These are phyloP conservation scores for Pezicula neosporulosa DNA, from an alignment of 2,329 filamentous ascomycete genomes.

Conservation along the genomic window DNA sequence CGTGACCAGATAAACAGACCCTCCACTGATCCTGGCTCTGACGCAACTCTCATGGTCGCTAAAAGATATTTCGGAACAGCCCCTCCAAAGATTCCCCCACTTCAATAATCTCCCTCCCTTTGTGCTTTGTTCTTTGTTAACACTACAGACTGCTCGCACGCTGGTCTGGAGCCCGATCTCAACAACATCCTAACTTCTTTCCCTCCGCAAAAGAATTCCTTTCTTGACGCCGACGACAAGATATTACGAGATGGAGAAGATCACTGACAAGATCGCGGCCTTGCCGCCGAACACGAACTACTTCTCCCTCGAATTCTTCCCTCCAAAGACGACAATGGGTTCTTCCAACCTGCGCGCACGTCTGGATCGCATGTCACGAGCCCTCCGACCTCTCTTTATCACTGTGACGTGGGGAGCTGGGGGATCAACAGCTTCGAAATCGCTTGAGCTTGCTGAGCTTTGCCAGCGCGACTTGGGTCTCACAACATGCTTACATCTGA, in stretches of 20 bases:
- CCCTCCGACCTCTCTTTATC: conserved; percentile 87
- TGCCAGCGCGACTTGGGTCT: conserved; percentile 89
- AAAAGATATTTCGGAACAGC: too few relatives aligned
- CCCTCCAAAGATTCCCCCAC: too few relatives aligned
- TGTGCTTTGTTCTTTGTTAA: too few relatives aligned
- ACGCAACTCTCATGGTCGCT: too few relatives aligned
- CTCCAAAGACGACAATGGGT: conserved; percentile 94
- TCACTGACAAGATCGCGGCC: conserved; percentile 92
- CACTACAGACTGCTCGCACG: too few relatives aligned
- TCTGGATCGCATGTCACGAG: conserved; percentile 90
- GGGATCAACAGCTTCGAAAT: conserved; percentile 86
- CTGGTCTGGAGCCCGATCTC: background rate
- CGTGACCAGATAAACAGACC: too few relatives aligned
- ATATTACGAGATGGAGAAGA: conserved; percentile 56
- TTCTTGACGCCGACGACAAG: background rate
- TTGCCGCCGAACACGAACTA: conserved; percentile 78
- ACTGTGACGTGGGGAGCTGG: conserved; percentile 98
- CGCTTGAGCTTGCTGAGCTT: conserved; percentile 89
- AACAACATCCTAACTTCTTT: background rate
- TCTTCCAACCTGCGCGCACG: conserved; percentile 91
- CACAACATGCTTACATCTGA: conserved; percentile 93
- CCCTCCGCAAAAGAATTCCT: too few relatives aligned
- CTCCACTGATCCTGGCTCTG: too few relatives aligned
- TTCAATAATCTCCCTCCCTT: too few relatives aligned
- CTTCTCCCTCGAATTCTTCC: conserved; percentile 99